These are phyloP conservation scores for Daldinia caldariorum DNA, from an alignment of 495 filamentous ascomycete genomes.

Conservation along the genomic window DNA sequence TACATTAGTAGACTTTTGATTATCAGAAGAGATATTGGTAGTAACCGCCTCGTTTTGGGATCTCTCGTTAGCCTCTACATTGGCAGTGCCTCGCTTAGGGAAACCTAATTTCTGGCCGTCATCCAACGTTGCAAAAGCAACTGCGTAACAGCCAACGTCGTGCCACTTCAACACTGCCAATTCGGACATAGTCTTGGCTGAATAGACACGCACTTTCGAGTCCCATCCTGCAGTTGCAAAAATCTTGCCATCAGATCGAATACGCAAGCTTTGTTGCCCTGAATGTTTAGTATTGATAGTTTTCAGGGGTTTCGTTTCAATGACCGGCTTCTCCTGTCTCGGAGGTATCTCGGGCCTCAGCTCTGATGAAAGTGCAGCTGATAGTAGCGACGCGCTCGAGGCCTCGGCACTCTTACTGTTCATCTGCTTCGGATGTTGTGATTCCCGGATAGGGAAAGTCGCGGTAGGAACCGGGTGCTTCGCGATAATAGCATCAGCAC, in stretches of 20 bases:
- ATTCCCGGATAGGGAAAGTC: slow-evolving; percentile 12
- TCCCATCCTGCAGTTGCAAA: slow-evolving; percentile 98
- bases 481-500: slow-evolving; percentile 72
- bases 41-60: neutral
- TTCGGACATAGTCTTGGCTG: slow-evolving; percentile 81
- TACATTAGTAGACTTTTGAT: slow-evolving; percentile 4
- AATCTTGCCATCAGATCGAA: slow-evolving; percentile 83
- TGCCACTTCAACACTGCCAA: slow-evolving; percentile 97
- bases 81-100: neutral
- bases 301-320: slow-evolving; percentile 60
- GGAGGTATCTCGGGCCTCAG: slow-evolving; percentile 27
- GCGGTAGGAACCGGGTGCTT: slow-evolving; percentile 62
- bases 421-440: slow-evolving; percentile 10
- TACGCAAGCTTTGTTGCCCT: slow-evolving; percentile 81
- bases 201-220: slow-evolving; percentile 80
- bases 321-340: slow-evolving; percentile 40
- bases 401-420: slow-evolving; percentile 10
- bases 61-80: slow-evolving; percentile 1
- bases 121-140: slow-evolving; percentile 72
- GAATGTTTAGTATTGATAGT: slow-evolving; percentile 81
- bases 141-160: slow-evolving; percentile 85
- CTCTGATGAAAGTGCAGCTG: slow-evolving; percentile 38
- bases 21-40: slow-evolving; percentile 2
- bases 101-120: slow-evolving; percentile 17
- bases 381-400: slow-evolving; percentile 41